phyloP scores from a whole-genome alignment of 1,139 yeast genomes.

The Geotrichum carabidarum region DNA sequence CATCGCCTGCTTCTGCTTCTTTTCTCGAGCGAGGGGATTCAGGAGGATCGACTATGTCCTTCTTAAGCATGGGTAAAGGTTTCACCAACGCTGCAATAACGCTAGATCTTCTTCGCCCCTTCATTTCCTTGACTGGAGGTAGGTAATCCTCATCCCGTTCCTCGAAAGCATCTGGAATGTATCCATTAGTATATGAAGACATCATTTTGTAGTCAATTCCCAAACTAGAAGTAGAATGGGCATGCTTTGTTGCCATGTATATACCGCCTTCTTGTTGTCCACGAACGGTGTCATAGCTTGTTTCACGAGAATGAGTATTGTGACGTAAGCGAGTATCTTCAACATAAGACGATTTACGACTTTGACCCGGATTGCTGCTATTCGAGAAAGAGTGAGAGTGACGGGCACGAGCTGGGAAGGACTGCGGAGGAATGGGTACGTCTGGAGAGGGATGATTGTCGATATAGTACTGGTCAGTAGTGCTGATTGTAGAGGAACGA shows the following conservation, averaged over 20 bases:
- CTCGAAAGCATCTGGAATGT: constrained; percentile 9
- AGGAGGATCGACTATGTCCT: background rate
- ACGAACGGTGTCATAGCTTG: constrained; percentile 17
- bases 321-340: constrained; percentile 18
- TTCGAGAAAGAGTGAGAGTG: background rate
- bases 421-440: constrained; percentile 1
- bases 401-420: background rate
- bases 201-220: constrained; percentile 18
- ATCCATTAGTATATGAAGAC: constrained; percentile 14
- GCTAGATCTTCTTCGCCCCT: constrained; percentile 12
- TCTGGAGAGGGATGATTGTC: constrained; percentile 13
- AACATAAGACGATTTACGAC: constrained; percentile 17
- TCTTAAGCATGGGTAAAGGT: constrained; percentile 9
- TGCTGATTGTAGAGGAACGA: constrained; percentile 17
- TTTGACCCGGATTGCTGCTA: constrained; percentile 11
- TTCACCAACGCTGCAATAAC: constrained; percentile 13
- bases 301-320: constrained; percentile 16
- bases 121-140: background rate
- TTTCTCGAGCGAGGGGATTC: constrained; percentile 1
- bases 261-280: constrained; percentile 2
- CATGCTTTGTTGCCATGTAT: constrained; percentile 2
- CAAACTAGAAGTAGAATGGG: constrained; percentile 15
- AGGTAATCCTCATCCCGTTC: constrained; percentile 9
- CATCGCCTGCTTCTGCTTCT: background rate
- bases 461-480: constrained; percentile 15